A percentile compares a stretch with the other conserved stretches of the same genome.
phyloP scores from a whole-genome alignment of 345 rosid species.

The Sonneratia alba region DNA sequence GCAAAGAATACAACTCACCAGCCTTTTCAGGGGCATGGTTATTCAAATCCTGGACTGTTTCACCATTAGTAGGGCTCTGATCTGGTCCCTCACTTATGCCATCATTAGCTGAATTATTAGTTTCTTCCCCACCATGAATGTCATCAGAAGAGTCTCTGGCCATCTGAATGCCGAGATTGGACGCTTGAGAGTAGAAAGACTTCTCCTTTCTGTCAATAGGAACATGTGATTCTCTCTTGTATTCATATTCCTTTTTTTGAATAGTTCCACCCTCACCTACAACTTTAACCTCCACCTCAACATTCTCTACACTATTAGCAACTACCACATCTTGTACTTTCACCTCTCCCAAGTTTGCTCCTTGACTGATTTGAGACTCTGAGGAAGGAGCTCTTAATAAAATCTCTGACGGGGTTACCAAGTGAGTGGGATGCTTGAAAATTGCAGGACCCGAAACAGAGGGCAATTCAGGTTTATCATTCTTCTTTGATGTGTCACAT shows the following conservation, averaged over 20 bases:
- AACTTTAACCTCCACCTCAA: constrained; percentile 40
- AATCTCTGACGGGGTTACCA: constrained; percentile 61
- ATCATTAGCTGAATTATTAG: constrained; percentile 18
- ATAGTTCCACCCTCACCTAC: constrained; percentile 34
- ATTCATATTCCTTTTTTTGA: constrained; percentile 25
- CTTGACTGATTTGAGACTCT: constrained; percentile 32
- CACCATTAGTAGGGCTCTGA: constrained; percentile 21
- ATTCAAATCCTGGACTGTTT: constrained; percentile 22
- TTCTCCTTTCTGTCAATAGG: constrained; percentile 22
- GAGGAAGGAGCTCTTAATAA: constrained; percentile 36
- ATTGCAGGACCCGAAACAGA: constrained; percentile 2
- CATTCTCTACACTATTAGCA: constrained; percentile 27
- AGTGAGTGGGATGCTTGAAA: constrained; percentile 60
- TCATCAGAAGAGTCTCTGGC: constrained; percentile 35
- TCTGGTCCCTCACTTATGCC: constrained; percentile 19
- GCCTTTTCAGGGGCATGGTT: constrained; percentile 26
- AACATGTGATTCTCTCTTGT: constrained; percentile 20
- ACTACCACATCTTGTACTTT: constrained; percentile 31
- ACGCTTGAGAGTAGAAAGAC: constrained; percentile 54
- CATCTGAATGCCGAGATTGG: constrained; percentile 53
- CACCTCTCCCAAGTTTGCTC: constrained; percentile 24
- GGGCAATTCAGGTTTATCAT: constrained; percentile 34
- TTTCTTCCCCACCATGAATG: constrained; percentile 27
- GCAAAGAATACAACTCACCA: constrained; percentile 23
- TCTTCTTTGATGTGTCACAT: constrained; percentile 27